Conservation (phyloP, 768 basidiomycete genomes). For the Collybia mongolica region DNA sequence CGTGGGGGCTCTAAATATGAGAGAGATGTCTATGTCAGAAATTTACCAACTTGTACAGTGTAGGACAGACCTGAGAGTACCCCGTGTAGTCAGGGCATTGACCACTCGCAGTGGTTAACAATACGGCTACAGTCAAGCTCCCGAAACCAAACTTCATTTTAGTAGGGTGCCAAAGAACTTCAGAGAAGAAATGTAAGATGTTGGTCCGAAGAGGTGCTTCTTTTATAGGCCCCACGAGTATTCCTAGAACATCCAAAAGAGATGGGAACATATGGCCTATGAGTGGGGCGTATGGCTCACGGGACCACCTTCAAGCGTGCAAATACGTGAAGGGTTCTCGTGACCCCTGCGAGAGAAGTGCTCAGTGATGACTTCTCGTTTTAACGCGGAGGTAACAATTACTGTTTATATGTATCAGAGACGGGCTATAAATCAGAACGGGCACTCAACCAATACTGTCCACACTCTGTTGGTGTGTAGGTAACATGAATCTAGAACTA, state of each 20-base stretch:
- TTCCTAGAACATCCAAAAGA: slow-evolving; percentile 11
- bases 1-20: slow-evolving; percentile 54
- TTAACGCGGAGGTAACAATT: too few species aligned
- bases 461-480: background rate
- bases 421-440: too few species aligned
- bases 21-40: slow-evolving; percentile 3
- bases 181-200: background rate
- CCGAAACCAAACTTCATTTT: slow-evolving; percentile 22
- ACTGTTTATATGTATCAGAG: too few species aligned
- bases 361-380: too few species aligned
- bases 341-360: background rate
- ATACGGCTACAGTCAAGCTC: slow-evolving; percentile 19
- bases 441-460: too few species aligned
- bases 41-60: background rate
- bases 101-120: slow-evolving; percentile 26
- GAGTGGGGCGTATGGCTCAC: slow-evolving; percentile 4
- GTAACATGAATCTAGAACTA: background rate
- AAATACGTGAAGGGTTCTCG: background rate
- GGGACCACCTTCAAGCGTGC: slow-evolving; percentile 2
- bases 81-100: slow-evolving; percentile 63
- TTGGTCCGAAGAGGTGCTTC: slow-evolving; percentile 1
- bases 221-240: slow-evolving; percentile 13
- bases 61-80: slow-evolving; percentile 48
- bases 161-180: slow-evolving; percentile 9
- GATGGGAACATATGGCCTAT: slow-evolving; percentile 11